Base-by-base conservation (phyloP, 441 rosid genomes). In the Erodium trifolium region DNA sequence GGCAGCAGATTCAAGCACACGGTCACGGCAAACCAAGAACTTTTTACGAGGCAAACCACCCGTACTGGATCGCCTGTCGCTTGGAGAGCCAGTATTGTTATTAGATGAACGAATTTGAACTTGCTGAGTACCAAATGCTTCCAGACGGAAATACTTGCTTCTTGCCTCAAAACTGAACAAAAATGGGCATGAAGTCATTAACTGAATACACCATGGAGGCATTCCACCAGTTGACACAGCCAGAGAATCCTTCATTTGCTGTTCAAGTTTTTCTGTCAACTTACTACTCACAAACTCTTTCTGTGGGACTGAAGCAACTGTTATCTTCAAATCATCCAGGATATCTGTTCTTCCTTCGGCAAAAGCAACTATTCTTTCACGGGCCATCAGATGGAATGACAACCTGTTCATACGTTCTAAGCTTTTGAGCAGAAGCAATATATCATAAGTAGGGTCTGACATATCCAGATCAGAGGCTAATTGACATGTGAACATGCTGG, bases 261-360 rank as follows among this genome's bases (percentile, higher is more conserved):
- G 98, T 81, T 92, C 97, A 71, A 95, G 80, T 79, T 95, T 95
- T 82, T 92, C 97, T 13, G 98, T 88, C 81, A 95, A 84, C 82
- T 88, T 95, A 81, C 77, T 78, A 82, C 82, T 90, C 74, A 90
- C 89, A 81, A 92, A 92, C 70, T 84, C 95, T 71, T 78, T 76
- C 72, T 90, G 86, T 55, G 85, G 81, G 65, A 88, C 81, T 37
- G 87, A 83, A 73, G 67, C 75, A 77, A 78, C 80, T 35, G 45
- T 72, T 43, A 87, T 89, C 81, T 72, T 86, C 71, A 92, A 76
- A 80, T 77, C 76, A 78, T 88, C 94, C 82, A 92, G 77, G 77
- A 80, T 78, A 68, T 85, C 84, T 35, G 82, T 69, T 73, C 75
- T 79, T 41, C 92, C 96, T 81, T 85, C 82, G 35, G 89, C 84